Evolutionary conservation across 306 rosid species (phyloP), one percentile per base, ranked within the genome.

Genomic region (Lathyrus oleraceus): DNA sequence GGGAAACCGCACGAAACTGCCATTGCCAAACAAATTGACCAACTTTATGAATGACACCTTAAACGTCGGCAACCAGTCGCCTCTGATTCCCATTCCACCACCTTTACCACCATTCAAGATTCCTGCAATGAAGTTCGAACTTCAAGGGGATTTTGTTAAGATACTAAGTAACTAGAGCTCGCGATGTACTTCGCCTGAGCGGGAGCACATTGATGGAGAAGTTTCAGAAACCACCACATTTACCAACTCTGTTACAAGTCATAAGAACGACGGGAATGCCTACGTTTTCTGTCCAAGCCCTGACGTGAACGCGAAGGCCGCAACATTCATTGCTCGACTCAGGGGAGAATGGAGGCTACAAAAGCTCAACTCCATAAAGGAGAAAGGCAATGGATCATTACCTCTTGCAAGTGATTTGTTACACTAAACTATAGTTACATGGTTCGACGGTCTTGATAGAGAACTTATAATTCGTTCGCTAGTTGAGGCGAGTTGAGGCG

Each of bases 201-300:
- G 60, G 7, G 88, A 81, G 19, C 86, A 82, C 45, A 71, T 56
- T 32, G 72, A 69, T 10, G 47, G 30, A 17, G 72, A 69, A 27
- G 47, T 40, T 16, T 30, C 85, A 12, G 70, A 74, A 56, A 65
- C 51, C 6, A 53, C 32, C 35, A 14, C 57, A 38, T 20, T 11
- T 27, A 54, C 38, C 5, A 60, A 13, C 14, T 4, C 58, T 23
- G 61, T 16, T 19, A 65, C 2, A 23, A 78, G 75, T 2, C 43
- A 35, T 61, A 84, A 70, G 65, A 76, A 81, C 42, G 77, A 79
- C 4, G 58, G 56, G 6, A 63, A 27, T 62, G 83, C 70, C 59
- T 0, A 88, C n/a, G 76, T 76, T 19, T 78, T 81, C 77, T 94
- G 97, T 65, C 87, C 97, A 4, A 94, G 99, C 78, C 99, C 96